Conservation (phyloP, 495 filamentous ascomycete species). For the Margaritispora aquatica region DNA sequence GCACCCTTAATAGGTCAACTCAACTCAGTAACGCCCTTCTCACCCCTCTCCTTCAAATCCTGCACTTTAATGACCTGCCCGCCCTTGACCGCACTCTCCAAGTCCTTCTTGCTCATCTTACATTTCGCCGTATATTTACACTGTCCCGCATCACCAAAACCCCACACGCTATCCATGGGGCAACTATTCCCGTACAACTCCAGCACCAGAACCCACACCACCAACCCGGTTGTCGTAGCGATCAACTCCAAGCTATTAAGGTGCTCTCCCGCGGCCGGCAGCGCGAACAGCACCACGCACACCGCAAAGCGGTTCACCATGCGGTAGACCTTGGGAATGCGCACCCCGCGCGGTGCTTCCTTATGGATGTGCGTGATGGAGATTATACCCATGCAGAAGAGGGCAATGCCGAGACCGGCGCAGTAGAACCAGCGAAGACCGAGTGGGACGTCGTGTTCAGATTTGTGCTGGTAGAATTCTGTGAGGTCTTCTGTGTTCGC, state of each 20-base stretch:
- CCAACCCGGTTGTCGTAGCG: constrained; percentile 39
- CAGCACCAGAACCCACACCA: constrained; percentile 38
- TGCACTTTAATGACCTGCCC: constrained; percentile 18
- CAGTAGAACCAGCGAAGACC: constrained; percentile 57
- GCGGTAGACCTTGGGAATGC: constrained; percentile 40
- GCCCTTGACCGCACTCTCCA: constrained; percentile 14
- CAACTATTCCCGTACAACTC: constrained; percentile 46
- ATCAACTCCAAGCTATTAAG: constrained; percentile 45
- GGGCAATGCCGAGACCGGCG: constrained; percentile 42
- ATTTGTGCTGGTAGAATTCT: constrained; percentile 34
- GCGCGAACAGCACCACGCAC: constrained; percentile 37
- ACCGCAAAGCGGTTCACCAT: constrained; percentile 41
- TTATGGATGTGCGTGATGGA: constrained; percentile 38
- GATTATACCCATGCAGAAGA: constrained; percentile 45
- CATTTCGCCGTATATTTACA: constrained; percentile 24
- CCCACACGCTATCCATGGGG: constrained; percentile 32
- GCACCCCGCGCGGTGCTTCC: constrained; percentile 25
- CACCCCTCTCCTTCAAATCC: constrained; percentile 8
- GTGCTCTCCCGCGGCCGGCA: constrained; percentile 38
- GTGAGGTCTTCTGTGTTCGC: constrained; percentile 37
- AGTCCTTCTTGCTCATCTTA: constrained; percentile 22
- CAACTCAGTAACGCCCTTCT: no score
- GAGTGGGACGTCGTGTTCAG: constrained; percentile 33
- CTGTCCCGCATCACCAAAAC: constrained; percentile 14
- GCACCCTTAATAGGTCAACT: no score